phyloP scores from a whole-genome alignment of 2,329 filamentous ascomycete species.

The Corinectria fuckeliana region DNA sequence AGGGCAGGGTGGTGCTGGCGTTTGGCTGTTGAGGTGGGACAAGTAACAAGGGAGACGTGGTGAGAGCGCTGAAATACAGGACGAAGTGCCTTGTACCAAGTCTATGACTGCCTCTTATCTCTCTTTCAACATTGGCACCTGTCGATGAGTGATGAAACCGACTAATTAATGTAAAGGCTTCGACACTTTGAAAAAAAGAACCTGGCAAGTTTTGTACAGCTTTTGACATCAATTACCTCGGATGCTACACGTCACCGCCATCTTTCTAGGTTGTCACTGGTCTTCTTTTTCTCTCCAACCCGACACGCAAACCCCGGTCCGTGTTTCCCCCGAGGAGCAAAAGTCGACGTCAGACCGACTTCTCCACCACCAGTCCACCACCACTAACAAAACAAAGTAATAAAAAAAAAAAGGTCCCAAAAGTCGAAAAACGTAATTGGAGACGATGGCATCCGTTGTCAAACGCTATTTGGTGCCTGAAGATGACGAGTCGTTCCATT shows the following conservation, averaged over 20 bases:
- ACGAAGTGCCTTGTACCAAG: neutral
- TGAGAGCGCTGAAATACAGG: neutral
- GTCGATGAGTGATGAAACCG: neutral
- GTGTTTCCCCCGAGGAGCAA: constrained; percentile 7
- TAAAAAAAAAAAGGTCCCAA: neutral
- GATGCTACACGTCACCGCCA: constrained; percentile 14
- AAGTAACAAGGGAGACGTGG: constrained; percentile 14
- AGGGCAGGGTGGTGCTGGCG: constrained; percentile 4
- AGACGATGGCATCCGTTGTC: neutral
- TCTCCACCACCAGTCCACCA: constrained; percentile 12
- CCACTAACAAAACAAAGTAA: constrained; percentile 1
- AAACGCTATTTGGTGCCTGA: constrained; percentile 2
- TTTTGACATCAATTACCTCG: neutral
- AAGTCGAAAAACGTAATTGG: constrained; percentile 1
- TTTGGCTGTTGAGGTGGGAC: neutral
- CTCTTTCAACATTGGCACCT: neutral
- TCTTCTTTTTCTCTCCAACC: constrained; percentile 2
- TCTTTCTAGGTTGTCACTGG: constrained; percentile 5
- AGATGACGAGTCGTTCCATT: neutral
- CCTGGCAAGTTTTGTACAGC: neutral
- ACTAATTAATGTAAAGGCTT: neutral
- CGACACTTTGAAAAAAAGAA: neutral
- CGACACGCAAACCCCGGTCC: constrained; percentile 5
- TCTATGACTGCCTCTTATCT: constrained; percentile 1
- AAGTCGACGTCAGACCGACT: constrained; percentile 15